These are phyloP conservation scores for Leccinum variabile DNA, from an alignment of 1,284 basidiomycete genomes.

Conservation along the genomic window DNA sequence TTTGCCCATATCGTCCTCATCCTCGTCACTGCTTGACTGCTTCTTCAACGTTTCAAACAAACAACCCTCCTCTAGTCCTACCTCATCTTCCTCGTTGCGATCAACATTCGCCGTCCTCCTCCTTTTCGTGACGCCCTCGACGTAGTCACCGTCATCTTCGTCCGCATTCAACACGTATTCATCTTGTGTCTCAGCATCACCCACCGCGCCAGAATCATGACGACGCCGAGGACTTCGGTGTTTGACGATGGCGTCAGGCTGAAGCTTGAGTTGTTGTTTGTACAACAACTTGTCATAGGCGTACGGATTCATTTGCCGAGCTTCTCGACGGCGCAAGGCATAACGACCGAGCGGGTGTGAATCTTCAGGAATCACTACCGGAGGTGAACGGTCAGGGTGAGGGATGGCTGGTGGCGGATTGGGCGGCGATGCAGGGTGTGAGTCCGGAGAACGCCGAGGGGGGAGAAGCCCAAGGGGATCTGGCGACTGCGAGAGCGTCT, in stretches of 20 bases:
- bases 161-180: slow-evolving; percentile 24
- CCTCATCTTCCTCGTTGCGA: slow-evolving; percentile 2
- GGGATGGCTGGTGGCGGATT: neutral
- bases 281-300: slow-evolving; percentile 50
- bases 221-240: slow-evolving; percentile 33
- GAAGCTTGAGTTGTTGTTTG: slow-evolving; percentile 43
- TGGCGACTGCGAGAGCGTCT: slow-evolving; percentile 19
- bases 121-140: slow-evolving; percentile 15
- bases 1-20: slow-evolving; percentile 34
- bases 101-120: slow-evolving; percentile 10
- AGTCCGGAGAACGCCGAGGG: slow-evolving; percentile 1
- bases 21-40: slow-evolving; percentile 42
- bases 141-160: slow-evolving; percentile 29
- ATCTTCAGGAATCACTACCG: slow-evolving; percentile 17
- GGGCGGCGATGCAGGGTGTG: neutral
- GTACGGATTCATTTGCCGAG: slow-evolving; percentile 56
- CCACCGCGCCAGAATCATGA: slow-evolving; percentile 6
- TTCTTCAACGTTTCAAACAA: slow-evolving; percentile 37
- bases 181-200: slow-evolving; percentile 34
- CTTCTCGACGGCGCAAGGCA: slow-evolving; percentile 48
- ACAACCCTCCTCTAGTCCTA: slow-evolving; percentile 14
- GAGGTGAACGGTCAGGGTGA: neutral
- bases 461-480: slow-evolving; percentile 28
- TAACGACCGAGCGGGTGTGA: slow-evolving; percentile 40
- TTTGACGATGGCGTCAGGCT: slow-evolving; percentile 62